A percentile compares a stretch with the other conserved stretches of the same genome.
Conservation (phyloP, 768 basidiomycete species). For the Naganishia kalamii region DNA sequence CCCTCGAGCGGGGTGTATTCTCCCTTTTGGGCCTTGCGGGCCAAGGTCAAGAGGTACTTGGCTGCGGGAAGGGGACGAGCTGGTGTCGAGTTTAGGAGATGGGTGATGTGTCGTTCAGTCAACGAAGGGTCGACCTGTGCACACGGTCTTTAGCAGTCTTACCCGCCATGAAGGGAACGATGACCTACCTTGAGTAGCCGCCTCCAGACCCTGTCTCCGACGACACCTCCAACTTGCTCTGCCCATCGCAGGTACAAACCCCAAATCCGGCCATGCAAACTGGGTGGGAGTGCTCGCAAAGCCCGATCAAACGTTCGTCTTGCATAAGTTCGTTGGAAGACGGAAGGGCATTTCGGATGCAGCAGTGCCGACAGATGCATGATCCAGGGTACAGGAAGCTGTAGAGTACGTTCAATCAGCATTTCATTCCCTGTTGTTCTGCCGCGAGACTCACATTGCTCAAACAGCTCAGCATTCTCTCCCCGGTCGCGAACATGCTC, state of each 20-base stretch:
- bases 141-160: not conserved
- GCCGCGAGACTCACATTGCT: conserved; percentile 60
- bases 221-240: conserved; percentile 65
- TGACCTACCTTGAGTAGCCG: conserved; percentile 74
- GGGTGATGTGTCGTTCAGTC: conserved; percentile 48
- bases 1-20: conserved; percentile 81
- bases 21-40: conserved; percentile 73
- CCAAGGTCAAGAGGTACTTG: conserved; percentile 76
- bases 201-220: conserved; percentile 61
- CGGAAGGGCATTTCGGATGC: conserved; percentile 79
- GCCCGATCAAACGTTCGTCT: conserved; percentile 91
- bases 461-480: conserved; percentile 89
- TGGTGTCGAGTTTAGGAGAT: conserved; percentile 57
- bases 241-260: conserved; percentile 87
- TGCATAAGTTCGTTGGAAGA: conserved; percentile 80
- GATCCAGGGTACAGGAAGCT: conserved; percentile 92
- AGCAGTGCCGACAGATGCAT: conserved; percentile 84
- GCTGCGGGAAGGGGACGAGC: conserved; percentile 86
- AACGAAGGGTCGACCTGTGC: conserved; percentile 47
- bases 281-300: conserved; percentile 84
- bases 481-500: conserved; percentile 74
- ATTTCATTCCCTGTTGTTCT: not conserved
- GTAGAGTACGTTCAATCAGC: not conserved
- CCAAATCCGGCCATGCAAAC: conserved; percentile 87
- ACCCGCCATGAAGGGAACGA: not conserved